Conservation (phyloP, 331 rosid genomes). For the Prunus yedoensis region DNA sequence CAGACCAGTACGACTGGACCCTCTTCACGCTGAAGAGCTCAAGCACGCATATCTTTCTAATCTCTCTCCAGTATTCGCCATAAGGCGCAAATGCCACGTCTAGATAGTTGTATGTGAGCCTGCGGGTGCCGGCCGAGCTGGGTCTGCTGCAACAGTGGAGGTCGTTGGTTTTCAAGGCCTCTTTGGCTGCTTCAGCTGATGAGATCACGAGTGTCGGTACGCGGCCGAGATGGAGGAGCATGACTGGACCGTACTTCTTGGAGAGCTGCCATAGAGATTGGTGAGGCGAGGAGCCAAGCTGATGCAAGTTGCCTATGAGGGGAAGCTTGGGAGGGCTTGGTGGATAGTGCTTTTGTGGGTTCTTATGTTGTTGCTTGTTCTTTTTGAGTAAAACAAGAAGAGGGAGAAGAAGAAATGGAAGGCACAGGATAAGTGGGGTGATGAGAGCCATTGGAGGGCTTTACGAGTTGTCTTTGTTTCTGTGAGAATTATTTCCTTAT, state of each 20-base stretch:
- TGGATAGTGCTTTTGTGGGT: constrained; percentile 14
- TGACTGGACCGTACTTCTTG: constrained; percentile 34
- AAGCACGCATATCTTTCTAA: constrained; percentile 35
- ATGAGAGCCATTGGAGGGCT: too few relatives aligned
- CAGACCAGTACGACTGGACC: too few relatives aligned
- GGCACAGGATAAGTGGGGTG: not conserved
- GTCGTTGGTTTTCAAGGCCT: constrained; percentile 31
- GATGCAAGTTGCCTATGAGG: constrained; percentile 41
- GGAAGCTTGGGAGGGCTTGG: constrained; percentile 54
- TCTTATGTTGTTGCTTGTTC: not conserved
- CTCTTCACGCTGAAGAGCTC: constrained; percentile 41
- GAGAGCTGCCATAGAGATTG: constrained; percentile 30
- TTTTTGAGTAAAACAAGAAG: constrained; percentile 5
- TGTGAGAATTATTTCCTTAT: too few relatives aligned
- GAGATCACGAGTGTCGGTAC: constrained; percentile 21
- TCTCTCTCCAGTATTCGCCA: constrained; percentile 43
- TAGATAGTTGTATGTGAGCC: constrained; percentile 16
- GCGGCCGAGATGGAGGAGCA: constrained; percentile 25
- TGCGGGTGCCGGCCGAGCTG: not conserved
- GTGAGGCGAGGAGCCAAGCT: constrained; percentile 39
- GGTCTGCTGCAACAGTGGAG: constrained; percentile 31
- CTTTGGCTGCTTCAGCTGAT: constrained; percentile 37
- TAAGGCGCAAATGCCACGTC: constrained; percentile 32
- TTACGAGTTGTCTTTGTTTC: too few relatives aligned
- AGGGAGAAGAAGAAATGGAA: constrained; percentile 17